Base-by-base conservation (phyloP, 148 eudicot species). In the Vaccinium vitisidaea region DNA sequence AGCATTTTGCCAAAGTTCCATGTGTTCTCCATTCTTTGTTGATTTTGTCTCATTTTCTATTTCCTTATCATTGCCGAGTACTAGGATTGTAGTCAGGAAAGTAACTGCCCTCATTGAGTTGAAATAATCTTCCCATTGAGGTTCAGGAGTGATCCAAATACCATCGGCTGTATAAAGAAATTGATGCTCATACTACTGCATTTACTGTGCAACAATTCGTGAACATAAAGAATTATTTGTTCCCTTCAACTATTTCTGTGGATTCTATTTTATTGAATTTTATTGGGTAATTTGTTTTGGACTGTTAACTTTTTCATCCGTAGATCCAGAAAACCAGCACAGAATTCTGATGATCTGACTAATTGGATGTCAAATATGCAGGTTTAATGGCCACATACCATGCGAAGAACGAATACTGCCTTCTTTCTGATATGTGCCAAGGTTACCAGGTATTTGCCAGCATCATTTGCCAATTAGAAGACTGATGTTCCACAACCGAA, bases 371-470 rank as follows among this genome's bases (percentile, higher is more conserved):
- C 15, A 19, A 77, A 36, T 55, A 23, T 90, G 90, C 94, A 96
- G 99, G 99, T 82, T 89, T 97, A 83, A 94, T 87, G 89, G 95
- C 95, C 18, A 97, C 99, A 61, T 97, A 97, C 91, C 99, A 97
- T 88, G 99, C 99, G 21, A 97, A 88, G 91, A 97, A 97, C 46
- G 99, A 97, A 67, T 97, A 95, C 82, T 97, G 99, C 88, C 93
- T 94, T 84, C 93, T 97, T 8, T 83, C 96, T 1, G 99, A 97
- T 83, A 95, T 97, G 99, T 86, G 96, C 90, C 95, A 97, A 88
- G 99, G 99, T 84, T 97, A 95, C 86, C 88, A 77, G 83, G 98
- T 97, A 79, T 93, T 97, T 83, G 88, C 88, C 27, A 92, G 98
- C 83, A 86, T 97, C 88, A 95, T 97, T 83, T 84, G 90, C 21